Percentiles rank a stretch among this genome's conserved stretches.
Evolutionary conservation across 2,329 filamentous ascomycete species (phyloP).

Genomic region (Whalleya microplaca): DNA sequence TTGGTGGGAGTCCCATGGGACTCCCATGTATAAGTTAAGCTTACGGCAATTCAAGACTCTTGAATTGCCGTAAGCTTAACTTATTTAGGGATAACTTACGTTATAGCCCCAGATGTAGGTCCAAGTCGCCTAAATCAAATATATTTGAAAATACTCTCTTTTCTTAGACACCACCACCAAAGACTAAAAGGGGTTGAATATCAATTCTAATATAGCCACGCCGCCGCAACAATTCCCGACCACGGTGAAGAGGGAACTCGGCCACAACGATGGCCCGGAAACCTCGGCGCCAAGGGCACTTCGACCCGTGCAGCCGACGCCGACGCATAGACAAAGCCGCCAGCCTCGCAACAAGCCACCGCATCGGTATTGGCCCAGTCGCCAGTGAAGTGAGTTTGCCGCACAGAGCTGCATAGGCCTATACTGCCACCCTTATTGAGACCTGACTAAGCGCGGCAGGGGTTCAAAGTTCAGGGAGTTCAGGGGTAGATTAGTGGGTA

Average conservation of each 20-base stretch:
- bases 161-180: slow-evolving; percentile 43
- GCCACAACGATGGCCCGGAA: slow-evolving; percentile 57
- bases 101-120: too few relatives aligned
- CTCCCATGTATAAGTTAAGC: too few relatives aligned
- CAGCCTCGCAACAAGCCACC: slow-evolving; percentile 59
- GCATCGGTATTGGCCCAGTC: slow-evolving; percentile 51
- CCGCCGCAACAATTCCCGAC: slow-evolving; percentile 49
- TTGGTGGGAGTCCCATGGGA: too few relatives aligned
- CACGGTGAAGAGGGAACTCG: slow-evolving; percentile 60
- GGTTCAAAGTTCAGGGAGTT: too few relatives aligned
- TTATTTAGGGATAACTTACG: too few relatives aligned
- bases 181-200: slow-evolving; percentile 59
- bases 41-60: too few relatives aligned
- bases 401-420: slow-evolving; percentile 55
- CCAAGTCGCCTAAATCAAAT: not conserved
- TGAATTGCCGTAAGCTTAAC: too few relatives aligned
- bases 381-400: slow-evolving; percentile 49
- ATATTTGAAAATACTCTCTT: slow-evolving; percentile 8
- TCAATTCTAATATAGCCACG: slow-evolving; percentile 53
- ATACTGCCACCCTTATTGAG: too few relatives aligned
- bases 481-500: too few relatives aligned
- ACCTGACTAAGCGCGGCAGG: too few relatives aligned
- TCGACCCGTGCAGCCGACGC: slow-evolving; percentile 47
- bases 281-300: slow-evolving; percentile 50
- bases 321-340: slow-evolving; percentile 60